These are phyloP conservation scores for Pseudogymnoascus sp. DNA, from an alignment of 2,329 filamentous ascomycete species.

Conservation along the genomic window DNA sequence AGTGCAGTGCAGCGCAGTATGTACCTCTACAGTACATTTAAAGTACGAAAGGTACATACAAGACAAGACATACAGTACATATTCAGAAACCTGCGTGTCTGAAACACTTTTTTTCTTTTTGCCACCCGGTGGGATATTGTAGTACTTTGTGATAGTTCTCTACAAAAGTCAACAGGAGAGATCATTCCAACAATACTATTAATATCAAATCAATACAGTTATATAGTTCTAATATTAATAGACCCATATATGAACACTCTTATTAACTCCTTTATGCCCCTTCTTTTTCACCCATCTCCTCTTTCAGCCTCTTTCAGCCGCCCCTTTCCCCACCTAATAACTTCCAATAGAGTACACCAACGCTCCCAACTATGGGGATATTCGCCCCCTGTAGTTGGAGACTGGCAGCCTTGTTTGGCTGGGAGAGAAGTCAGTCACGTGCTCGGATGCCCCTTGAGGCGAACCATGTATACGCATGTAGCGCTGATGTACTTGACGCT, in stretches of 20 bases:
- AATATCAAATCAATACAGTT: neutral
- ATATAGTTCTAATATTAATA: neutral
- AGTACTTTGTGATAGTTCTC: too few relatives aligned
- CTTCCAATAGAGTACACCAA: neutral
- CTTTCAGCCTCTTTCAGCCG: neutral
- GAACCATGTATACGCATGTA: neutral
- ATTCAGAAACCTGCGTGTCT: slow-evolving; percentile 1
- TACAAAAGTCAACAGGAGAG: neutral
- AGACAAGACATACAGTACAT: neutral
- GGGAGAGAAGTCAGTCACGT: neutral
- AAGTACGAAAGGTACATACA: neutral
- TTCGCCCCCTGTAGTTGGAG: neutral
- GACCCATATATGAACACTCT: neutral
- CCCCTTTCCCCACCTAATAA: neutral
- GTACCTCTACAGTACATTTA: neutral
- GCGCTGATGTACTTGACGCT: neutral
- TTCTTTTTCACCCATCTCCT: neutral
- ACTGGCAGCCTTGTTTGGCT: neutral
- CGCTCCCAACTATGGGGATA: neutral
- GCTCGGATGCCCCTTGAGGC: neutral
- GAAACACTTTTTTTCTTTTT: slow-evolving; percentile 3
- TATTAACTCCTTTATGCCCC: neutral
- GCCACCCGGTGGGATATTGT: neutral
- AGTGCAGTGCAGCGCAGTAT: too few relatives aligned
- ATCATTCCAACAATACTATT: neutral